These are phyloP conservation scores for Mortierella sp. DNA, from an alignment of 371 early-diverging fungal genomes.

Conservation along the genomic window DNA sequence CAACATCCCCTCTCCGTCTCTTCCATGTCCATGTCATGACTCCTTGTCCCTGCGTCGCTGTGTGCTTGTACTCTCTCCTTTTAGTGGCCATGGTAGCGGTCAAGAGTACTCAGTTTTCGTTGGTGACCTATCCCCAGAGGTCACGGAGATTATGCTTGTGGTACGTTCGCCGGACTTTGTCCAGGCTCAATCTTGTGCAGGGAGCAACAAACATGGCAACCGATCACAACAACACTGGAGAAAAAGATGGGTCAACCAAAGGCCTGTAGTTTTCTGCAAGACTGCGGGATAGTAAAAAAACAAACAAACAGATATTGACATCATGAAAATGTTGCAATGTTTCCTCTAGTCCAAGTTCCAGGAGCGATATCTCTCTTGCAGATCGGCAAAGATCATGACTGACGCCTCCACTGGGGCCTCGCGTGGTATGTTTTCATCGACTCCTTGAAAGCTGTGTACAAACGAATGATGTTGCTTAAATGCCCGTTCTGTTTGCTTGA, in stretches of 20 bases:
- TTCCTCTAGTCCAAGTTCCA: constrained; percentile 61
- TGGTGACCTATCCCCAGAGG: constrained; percentile 84
- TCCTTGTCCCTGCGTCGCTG: neutral
- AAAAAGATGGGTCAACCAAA: too few relatives aligned
- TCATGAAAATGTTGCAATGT: constrained; percentile 4
- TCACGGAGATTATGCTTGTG: constrained; percentile 77
- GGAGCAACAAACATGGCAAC: too few relatives aligned
- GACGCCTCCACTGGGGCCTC: constrained; percentile 80
- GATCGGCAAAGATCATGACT: constrained; percentile 86
- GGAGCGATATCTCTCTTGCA: constrained; percentile 72
- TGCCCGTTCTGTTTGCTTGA: neutral
- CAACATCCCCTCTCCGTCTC: neutral
- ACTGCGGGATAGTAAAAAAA: too few relatives aligned
- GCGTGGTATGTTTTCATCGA: constrained; percentile 53
- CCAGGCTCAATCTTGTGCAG: too few relatives aligned
- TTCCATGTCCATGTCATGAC: neutral
- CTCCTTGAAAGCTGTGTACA: neutral
- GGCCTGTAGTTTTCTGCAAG: too few relatives aligned
- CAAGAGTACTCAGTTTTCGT: constrained; percentile 90
- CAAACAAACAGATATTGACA: too few relatives aligned
- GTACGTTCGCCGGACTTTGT: constrained; percentile 55
- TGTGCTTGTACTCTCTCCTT: constrained; percentile 10
- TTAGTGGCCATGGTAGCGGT: constrained; percentile 62
- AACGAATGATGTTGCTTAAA: too few relatives aligned
- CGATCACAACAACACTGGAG: too few relatives aligned